Percentiles rank a stretch among this genome's conserved stretches.
phyloP scores from a whole-genome alignment of 495 filamentous ascomycete genomes.

The Rostrohypoxylon terebratum region DNA sequence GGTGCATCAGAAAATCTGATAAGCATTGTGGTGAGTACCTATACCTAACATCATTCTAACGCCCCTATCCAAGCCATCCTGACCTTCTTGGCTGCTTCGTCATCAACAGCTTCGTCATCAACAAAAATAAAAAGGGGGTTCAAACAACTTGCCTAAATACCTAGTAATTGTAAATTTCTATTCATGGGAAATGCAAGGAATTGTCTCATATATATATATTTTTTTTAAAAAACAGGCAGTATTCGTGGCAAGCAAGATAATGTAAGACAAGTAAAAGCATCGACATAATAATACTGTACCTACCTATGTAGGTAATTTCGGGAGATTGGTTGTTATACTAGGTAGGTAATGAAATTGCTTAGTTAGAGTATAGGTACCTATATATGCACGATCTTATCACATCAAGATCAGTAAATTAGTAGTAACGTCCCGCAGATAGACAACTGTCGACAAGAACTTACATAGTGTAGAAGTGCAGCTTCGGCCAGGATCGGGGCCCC shows the following conservation, averaged over 20 bases:
- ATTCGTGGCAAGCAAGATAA: background rate
- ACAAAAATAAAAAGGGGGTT: conserved; percentile 5
- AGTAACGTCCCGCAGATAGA: conserved; percentile 3
- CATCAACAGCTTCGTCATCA: conserved; percentile 5
- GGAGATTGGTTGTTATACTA: conserved; percentile 8
- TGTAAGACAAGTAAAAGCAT: conserved; percentile 13
- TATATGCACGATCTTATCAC: conserved; percentile 19
- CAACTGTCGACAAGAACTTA: conserved; percentile 9
- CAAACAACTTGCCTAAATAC: background rate
- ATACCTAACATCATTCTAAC: background rate
- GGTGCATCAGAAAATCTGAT: conserved; percentile 4
- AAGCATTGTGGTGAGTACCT: conserved; percentile 21
- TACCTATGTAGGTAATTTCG: conserved; percentile 15
- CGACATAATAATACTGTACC: no score
- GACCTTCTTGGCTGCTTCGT: background rate
- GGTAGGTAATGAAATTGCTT: conserved; percentile 6
- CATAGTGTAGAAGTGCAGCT: no score
- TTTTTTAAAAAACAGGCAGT: background rate
- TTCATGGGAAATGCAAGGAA: background rate
- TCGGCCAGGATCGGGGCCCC: conserved; percentile 35
- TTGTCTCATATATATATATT: background rate
- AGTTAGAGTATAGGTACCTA: no score
- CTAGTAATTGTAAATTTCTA: no score
- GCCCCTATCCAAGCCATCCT: background rate
- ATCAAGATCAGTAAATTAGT: conserved; percentile 16